Conservation (phyloP, 305 asterid species). For the Rubia occidens region DNA sequence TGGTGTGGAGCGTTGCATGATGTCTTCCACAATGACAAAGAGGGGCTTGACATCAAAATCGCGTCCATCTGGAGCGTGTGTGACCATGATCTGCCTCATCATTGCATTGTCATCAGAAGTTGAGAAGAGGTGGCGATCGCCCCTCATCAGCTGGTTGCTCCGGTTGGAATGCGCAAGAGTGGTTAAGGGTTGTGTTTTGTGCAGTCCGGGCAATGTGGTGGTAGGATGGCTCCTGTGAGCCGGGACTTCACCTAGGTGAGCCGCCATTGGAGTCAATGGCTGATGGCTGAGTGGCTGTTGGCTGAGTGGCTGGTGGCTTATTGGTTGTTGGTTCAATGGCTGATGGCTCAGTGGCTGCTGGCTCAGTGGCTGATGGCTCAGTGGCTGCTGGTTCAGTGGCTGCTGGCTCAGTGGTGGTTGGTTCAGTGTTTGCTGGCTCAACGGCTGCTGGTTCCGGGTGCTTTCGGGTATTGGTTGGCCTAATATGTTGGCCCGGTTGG, state of each 20-base stretch:
- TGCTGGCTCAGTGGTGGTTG: background rate
- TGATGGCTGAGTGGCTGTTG: background rate
- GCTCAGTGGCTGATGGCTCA: background rate
- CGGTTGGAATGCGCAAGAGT: constrained; percentile 11
- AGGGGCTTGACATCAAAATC: constrained; percentile 53
- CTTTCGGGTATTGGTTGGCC: background rate
- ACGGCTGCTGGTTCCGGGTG: background rate
- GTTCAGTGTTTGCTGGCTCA: background rate
- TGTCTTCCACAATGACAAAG: constrained; percentile 59
- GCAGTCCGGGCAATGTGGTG: constrained; percentile 2
- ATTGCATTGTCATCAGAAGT: constrained; percentile 50
- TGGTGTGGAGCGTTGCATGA: constrained; percentile 43
- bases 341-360: background rate
- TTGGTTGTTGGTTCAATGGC: background rate
- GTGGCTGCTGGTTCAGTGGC: background rate
- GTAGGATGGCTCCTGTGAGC: background rate
- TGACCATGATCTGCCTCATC: constrained; percentile 49
- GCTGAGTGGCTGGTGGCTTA: background rate
- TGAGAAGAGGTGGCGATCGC: constrained; percentile 35
- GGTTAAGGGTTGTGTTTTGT: background rate
- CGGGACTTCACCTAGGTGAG: constrained; percentile 18
- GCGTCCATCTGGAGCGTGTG: constrained; percentile 53
- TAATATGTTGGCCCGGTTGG: background rate
- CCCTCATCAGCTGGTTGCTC: constrained; percentile 22
- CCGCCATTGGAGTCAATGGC: background rate